A percentile compares a stretch with the other conserved stretches of the same genome.
Conservation (phyloP, 371 early-diverging fungal species). For the Fennellomyces sp. region DNA sequence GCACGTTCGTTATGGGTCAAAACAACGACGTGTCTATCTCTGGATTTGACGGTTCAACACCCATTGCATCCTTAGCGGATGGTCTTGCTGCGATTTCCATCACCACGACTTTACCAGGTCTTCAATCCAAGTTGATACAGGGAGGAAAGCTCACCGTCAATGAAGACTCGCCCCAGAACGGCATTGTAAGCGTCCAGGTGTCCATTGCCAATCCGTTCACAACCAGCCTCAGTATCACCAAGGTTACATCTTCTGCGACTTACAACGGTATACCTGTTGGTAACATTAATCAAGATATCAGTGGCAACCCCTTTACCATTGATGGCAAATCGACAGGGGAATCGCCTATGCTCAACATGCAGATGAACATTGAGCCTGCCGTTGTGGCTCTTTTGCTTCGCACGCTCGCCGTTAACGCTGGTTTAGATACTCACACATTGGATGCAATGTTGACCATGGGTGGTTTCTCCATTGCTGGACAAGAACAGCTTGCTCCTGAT, state of each 20-base stretch:
- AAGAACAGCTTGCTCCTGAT: constrained; percentile 34
- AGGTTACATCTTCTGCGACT: constrained; percentile 45
- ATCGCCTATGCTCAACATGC: constrained; percentile 34
- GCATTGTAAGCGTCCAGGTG: constrained; percentile 48
- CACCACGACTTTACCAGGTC: constrained; percentile 49
- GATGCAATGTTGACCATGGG: constrained; percentile 51
- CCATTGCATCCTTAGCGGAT: constrained; percentile 45
- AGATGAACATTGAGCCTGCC: constrained; percentile 44
- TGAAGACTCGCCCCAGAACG: constrained; percentile 36
- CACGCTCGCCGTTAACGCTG: constrained; percentile 42
- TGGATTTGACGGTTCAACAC: constrained; percentile 45
- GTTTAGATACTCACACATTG: constrained; percentile 42
- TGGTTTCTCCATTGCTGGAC: constrained; percentile 39
- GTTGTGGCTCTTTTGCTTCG: constrained; percentile 46
- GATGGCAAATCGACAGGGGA: constrained; percentile 32
- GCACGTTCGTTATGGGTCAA: constrained; percentile 54
- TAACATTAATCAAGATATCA: constrained; percentile 48
- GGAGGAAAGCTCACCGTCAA: constrained; percentile 43
- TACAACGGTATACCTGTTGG: constrained; percentile 54
- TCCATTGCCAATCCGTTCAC: constrained; percentile 60
- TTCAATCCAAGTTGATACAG: constrained; percentile 43
- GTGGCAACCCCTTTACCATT: constrained; percentile 35
- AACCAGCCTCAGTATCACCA: constrained; percentile 47
- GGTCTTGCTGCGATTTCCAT: constrained; percentile 49
- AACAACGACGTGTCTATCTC: constrained; percentile 47